Conservation (phyloP, 2,329 filamentous ascomycete species). For the Aureobasidium leucospermi region DNA sequence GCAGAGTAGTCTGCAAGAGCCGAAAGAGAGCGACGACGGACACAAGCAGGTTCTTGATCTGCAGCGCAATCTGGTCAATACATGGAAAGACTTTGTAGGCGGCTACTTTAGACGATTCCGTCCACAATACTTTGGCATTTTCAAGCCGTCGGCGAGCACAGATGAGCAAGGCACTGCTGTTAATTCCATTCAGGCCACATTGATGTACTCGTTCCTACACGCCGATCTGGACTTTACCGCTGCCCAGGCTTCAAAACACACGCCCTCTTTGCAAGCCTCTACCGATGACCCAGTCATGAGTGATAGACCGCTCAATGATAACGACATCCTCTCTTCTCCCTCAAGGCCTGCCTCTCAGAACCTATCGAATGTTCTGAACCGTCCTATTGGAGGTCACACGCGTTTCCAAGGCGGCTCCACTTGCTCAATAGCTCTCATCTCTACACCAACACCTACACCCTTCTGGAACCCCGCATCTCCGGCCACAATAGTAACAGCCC, state of each 20-base stretch:
- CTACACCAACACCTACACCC: constrained; percentile 80
- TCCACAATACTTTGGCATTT: constrained; percentile 59
- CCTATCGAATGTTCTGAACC: constrained; percentile 35
- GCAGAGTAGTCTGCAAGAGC: constrained; percentile 60
- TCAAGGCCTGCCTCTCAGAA: constrained; percentile 37
- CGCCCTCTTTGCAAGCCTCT: constrained; percentile 15
- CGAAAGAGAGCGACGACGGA: constrained; percentile 15
- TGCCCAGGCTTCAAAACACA: constrained; percentile 72
- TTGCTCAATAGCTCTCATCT: constrained; percentile 81
- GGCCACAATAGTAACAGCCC: constrained; percentile 75
- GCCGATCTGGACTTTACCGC: constrained; percentile 92
- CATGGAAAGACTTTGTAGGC: constrained; percentile 79
- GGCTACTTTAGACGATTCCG: constrained; percentile 92
- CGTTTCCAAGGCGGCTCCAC: constrained; percentile 94
- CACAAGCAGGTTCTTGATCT: constrained; percentile 50
- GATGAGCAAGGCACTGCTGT: constrained; percentile 21
- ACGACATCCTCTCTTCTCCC: constrained; percentile 70
- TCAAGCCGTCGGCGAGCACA: constrained; percentile 26
- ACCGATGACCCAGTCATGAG: constrained; percentile 55
- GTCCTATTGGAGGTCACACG: constrained; percentile 61
- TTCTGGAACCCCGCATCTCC: constrained; percentile 92
- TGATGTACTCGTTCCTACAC: constrained; percentile 88
- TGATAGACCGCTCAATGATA: constrained; percentile 73
- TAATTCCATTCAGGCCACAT: constrained; percentile 63
- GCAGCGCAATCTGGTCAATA: constrained; percentile 62